Conservation (phyloP, 139 green algal genomes). For the Eudorina sp. region DNA sequence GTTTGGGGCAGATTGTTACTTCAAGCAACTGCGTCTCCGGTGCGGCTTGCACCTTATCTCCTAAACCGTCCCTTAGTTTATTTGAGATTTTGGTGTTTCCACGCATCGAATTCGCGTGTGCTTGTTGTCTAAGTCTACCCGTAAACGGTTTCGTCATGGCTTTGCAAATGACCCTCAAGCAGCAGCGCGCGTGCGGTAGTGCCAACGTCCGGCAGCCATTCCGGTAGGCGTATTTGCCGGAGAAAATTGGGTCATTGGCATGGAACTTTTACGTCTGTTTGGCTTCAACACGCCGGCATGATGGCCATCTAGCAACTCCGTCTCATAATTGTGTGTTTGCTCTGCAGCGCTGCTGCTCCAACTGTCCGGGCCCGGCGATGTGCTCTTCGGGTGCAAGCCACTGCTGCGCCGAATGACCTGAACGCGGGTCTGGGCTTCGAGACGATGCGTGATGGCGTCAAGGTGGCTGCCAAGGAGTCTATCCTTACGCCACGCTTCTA, state of each 20-base stretch:
- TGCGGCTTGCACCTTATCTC: not conserved
- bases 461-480: slow-evolving; percentile 86
- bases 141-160: slow-evolving; percentile 8
- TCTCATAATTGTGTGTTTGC: too few relatives aligned
- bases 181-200: slow-evolving; percentile 17
- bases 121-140: not conserved
- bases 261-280: too few relatives aligned
- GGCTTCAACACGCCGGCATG: not conserved
- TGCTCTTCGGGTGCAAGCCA: slow-evolving; percentile 37
- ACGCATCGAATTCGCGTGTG: not conserved
- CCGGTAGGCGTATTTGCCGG: too few relatives aligned
- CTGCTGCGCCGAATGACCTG: slow-evolving; percentile 36
- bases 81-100: not conserved
- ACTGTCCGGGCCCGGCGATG: not conserved
- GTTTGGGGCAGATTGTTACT: not conserved
- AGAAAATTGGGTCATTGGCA: too few relatives aligned
- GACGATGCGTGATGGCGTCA: slow-evolving; percentile 85
- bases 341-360: not conserved
- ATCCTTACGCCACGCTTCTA: slow-evolving; percentile 97
- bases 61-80: too few relatives aligned
- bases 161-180: slow-evolving; percentile 39
- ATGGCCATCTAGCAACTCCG: too few relatives aligned
- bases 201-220: slow-evolving; percentile 12
- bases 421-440: slow-evolving; percentile 58
- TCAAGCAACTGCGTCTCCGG: not conserved